These are phyloP conservation scores for Trypanosoma melophagium DNA, from an alignment of 208 protist genomes.

Conservation along the genomic window DNA sequence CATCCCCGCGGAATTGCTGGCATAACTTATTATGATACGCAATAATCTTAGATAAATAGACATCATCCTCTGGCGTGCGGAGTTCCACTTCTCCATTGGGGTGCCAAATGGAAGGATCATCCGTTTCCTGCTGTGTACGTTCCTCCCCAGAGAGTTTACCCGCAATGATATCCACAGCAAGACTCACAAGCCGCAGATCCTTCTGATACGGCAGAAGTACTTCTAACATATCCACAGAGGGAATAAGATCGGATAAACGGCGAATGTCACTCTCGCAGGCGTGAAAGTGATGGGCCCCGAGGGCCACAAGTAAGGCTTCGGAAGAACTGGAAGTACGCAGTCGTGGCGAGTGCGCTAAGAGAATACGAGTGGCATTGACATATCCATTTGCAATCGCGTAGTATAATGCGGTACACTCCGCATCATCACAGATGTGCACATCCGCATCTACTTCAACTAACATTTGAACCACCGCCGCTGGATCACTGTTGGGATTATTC, in stretches of 20 bases:
- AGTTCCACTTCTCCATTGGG: constrained; percentile 44
- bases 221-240: constrained; percentile 48
- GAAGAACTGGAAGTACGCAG: constrained; percentile 59
- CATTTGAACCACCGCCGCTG: constrained; percentile 63
- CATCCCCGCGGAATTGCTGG: constrained; percentile 37
- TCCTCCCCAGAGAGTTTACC: constrained; percentile 62
- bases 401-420: constrained; percentile 80
- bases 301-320: constrained; percentile 64
- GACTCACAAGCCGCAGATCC: constrained; percentile 41
- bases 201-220: constrained; percentile 48
- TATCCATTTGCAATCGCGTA: constrained; percentile 91
- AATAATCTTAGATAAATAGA: constrained; percentile 29
- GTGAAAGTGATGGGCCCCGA: constrained; percentile 77
- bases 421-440: constrained; percentile 64
- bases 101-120: constrained; percentile 26
- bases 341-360: constrained; percentile 60
- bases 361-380: constrained; percentile 42
- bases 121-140: constrained; percentile 8
- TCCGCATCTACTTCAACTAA: constrained; percentile 74
- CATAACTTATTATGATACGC: constrained; percentile 53
- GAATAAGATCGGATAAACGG: constrained; percentile 62
- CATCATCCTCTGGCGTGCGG: constrained; percentile 53
- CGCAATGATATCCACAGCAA: constrained; percentile 62
- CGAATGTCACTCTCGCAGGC: constrained; percentile 64
- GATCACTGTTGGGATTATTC: constrained; percentile 87